A percentile compares a stretch with the other conserved stretches of the same genome.
Evolutionary conservation across 2,329 filamentous ascomycete species (phyloP).

Genomic region (Pseudocercospora pini-densiflorae): DNA sequence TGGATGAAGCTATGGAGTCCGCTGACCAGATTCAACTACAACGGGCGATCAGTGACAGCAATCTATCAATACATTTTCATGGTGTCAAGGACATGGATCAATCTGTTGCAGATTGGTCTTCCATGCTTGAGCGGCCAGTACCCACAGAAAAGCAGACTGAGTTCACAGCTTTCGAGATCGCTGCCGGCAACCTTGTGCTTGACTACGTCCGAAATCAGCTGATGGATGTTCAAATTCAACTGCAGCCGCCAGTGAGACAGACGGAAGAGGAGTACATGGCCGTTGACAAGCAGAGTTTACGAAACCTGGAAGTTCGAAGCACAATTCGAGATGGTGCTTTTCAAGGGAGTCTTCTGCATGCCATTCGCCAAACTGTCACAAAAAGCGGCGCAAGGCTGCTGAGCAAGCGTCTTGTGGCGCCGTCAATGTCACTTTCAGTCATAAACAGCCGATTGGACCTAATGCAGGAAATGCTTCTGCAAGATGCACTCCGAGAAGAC

Average conservation of each 20-base stretch:
- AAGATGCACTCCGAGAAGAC: conserved; percentile 70
- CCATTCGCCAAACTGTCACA: conserved; percentile 86
- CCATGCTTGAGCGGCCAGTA: conserved; percentile 77
- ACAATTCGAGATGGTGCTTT: conserved; percentile 81
- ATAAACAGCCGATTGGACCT: conserved; percentile 83
- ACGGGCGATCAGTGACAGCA: conserved; percentile 43
- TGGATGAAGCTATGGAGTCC: conserved; percentile 62
- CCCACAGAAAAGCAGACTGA: conserved; percentile 54
- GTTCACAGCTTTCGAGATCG: conserved; percentile 72
- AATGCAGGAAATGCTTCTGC: conserved; percentile 73
- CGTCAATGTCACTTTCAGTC: conserved; percentile 80
- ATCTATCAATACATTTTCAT: conserved; percentile 76
- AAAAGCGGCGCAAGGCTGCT: conserved; percentile 87
- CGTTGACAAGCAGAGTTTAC: conserved; percentile 90
- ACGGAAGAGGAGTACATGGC: conserved; percentile 78
- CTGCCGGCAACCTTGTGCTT: conserved; percentile 79
- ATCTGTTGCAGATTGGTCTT: conserved; percentile 67
- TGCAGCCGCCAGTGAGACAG: conserved; percentile 80
- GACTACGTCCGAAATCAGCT: conserved; percentile 82
- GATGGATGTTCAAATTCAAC: conserved; percentile 75
- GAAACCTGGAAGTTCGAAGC: conserved; percentile 84
- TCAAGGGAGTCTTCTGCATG: conserved; percentile 85
- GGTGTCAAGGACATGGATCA: conserved; percentile 50
- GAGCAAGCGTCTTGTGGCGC: conserved; percentile 81
- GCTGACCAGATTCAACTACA: conserved; percentile 43